Conservation (phyloP, 2,329 filamentous ascomycete species). For the Calonectria montana region DNA sequence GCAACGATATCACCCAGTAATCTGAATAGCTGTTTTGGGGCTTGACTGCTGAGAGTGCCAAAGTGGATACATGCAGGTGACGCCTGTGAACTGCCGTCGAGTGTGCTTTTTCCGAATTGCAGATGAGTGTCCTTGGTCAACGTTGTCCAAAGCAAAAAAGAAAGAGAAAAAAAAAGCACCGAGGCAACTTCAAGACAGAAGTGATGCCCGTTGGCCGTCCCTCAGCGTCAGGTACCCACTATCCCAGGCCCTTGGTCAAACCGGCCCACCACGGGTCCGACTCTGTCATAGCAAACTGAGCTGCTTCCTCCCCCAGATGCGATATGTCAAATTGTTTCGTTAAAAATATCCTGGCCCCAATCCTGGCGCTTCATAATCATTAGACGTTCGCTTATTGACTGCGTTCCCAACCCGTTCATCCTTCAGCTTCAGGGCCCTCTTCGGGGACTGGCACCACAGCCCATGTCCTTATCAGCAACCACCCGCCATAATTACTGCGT, state of each 20-base stretch:
- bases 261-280: slow-evolving; percentile 12
- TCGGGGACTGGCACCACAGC: neutral
- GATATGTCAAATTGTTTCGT: slow-evolving; percentile 17
- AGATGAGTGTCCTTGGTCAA: neutral
- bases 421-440: slow-evolving; percentile 6
- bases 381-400: slow-evolving; percentile 10
- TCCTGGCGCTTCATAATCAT: neutral
- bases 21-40: neutral
- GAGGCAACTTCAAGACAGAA: neutral
- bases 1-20: neutral
- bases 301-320: slow-evolving; percentile 9
- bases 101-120: neutral
- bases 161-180: neutral
- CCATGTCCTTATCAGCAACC: slow-evolving; percentile 18
- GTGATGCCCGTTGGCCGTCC: neutral
- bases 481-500: slow-evolving; percentile 1
- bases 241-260: slow-evolving; percentile 18
- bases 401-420: neutral
- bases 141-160: neutral
- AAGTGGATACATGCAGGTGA: neutral
- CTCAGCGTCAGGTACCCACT: slow-evolving; percentile 5
- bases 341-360: slow-evolving; percentile 9
- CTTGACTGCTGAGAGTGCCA: neutral
- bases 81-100: neutral
- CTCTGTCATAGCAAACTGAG: neutral